A percentile compares a stretch with the other conserved stretches of the same genome.
Conservation (phyloP, 2,329 filamentous ascomycete genomes). For the Plectosphaerella cucumerina region DNA sequence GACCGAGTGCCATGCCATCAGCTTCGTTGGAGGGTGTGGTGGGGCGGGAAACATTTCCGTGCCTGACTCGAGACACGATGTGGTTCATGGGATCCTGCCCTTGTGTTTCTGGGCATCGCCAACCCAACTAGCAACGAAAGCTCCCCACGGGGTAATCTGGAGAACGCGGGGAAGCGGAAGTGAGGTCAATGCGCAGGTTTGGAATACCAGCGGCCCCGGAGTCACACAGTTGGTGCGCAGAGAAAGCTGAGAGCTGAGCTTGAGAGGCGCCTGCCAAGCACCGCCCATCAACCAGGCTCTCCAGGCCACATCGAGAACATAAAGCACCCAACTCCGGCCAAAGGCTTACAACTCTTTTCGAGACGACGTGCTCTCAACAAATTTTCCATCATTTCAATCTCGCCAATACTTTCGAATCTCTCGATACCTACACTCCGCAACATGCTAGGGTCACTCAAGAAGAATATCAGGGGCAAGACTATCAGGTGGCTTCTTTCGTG, state of each 20-base stretch:
- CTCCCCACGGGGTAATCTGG: not conserved
- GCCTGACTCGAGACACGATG: not conserved
- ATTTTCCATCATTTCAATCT: not conserved
- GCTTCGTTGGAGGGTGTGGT: not conserved
- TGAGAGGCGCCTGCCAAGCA: not conserved
- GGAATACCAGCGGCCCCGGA: not conserved
- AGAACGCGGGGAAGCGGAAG: not conserved
- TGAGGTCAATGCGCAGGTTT: not conserved
- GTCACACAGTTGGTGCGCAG: not conserved
- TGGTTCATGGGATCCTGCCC: not conserved
- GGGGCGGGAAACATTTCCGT: not conserved
- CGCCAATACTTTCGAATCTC: not conserved
- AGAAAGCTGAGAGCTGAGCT: not conserved
- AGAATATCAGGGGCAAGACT: not conserved
- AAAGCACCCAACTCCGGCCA: not conserved
- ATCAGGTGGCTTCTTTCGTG: not conserved
- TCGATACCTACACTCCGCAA: not conserved
- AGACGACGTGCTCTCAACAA: not conserved
- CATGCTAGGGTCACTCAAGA: not conserved
- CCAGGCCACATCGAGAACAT: not conserved
- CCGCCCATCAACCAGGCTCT: not conserved
- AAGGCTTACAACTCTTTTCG: not conserved
- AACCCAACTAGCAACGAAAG: not conserved
- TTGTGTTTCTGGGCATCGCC: not conserved
- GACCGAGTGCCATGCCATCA: not conserved